Conservation (phyloP, 306 rosid species). For the Potentilla sterilis region DNA sequence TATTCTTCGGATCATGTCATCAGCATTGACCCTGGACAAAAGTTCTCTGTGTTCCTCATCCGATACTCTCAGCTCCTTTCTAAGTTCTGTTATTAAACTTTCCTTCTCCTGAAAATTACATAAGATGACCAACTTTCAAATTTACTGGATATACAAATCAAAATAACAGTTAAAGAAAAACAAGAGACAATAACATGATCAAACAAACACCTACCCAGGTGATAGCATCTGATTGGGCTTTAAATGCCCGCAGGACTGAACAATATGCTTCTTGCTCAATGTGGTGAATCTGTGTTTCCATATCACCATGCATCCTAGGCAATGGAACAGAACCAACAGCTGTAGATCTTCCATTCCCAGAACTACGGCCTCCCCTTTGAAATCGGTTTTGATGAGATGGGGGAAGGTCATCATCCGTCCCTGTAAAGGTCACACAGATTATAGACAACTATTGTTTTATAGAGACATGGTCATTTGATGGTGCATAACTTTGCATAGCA, state of each 20-base stretch:
- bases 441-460: not conserved
- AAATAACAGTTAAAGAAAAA: not conserved
- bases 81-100: conserved; percentile 47
- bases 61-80: conserved; percentile 56
- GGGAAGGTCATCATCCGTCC: conserved; percentile 52
- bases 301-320: conserved; percentile 41
- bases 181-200: conserved; percentile 11
- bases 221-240: conserved; percentile 59
- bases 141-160: not conserved
- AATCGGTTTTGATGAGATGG: conserved; percentile 50
- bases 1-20: conserved; percentile 45
- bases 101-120: conserved; percentile 42
- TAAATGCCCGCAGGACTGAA: conserved; percentile 52
- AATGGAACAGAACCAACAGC: conserved; percentile 36
- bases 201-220: conserved; percentile 45
- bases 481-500: not conserved
- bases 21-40: conserved; percentile 47
- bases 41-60: conserved; percentile 59
- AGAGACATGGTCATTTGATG: not conserved
- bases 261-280: conserved; percentile 56
- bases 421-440: conserved; percentile 30
- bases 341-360: conserved; percentile 45
- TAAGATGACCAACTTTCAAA: conserved; percentile 8
- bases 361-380: conserved; percentile 40
- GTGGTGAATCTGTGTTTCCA: conserved; percentile 53